phyloP scores from a whole-genome alignment of 2,329 filamentous ascomycete species.

The Curvularia eragrostidis region DNA sequence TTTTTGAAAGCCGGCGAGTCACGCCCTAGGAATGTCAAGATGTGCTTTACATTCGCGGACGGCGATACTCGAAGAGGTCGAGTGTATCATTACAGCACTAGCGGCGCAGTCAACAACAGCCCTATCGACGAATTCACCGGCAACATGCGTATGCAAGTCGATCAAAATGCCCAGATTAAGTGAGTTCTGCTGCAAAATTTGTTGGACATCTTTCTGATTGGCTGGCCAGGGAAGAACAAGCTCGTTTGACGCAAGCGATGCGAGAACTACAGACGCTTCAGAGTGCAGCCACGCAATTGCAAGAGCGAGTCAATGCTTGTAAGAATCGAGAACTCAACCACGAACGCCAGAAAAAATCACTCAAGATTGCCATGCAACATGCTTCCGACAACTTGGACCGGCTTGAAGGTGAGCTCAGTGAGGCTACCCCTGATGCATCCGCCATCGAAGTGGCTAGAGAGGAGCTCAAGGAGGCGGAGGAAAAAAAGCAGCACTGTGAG shows the following conservation, averaged over 20 bases:
- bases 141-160: conserved; percentile 78
- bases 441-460: conserved; percentile 52
- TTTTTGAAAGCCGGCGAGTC: conserved; percentile 68
- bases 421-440: conserved; percentile 67
- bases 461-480: conserved; percentile 64
- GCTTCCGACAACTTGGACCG: conserved; percentile 69
- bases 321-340: conserved; percentile 59
- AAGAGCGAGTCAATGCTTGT: conserved; percentile 57
- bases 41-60: conserved; percentile 74
- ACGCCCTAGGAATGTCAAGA: conserved; percentile 69
- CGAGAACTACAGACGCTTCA: conserved; percentile 42
- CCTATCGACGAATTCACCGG: conserved; percentile 62
- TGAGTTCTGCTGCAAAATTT: conserved; percentile 29
- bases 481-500: conserved; percentile 46
- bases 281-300: conserved; percentile 40
- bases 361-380: conserved; percentile 64
- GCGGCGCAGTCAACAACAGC: conserved; percentile 58
- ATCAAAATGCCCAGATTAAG: conserved; percentile 71
- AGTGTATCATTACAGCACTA: conserved; percentile 49
- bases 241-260: conserved; percentile 58
- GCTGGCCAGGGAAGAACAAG: conserved; percentile 50
- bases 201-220: conserved; percentile 11
- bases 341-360: conserved; percentile 53
- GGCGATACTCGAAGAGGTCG: conserved; percentile 66
- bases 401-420: conserved; percentile 70